Base-by-base conservation (phyloP, 371 early-diverging fungal species). In the Umbelopsis sp. region DNA sequence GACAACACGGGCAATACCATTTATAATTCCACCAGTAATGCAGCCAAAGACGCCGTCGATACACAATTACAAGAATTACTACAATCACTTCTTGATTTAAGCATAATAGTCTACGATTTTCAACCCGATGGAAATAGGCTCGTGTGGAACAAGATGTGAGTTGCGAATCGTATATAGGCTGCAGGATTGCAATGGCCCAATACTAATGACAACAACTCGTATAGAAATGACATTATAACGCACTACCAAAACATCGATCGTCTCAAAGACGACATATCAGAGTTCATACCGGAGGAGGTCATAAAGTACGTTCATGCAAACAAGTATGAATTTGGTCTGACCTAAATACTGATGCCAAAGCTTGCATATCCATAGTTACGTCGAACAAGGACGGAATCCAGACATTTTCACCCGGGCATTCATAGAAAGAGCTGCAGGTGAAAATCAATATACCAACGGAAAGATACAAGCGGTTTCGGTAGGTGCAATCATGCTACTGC, bases 371-470 rank as follows among this genome's bases (percentile, higher is more conserved):
- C 3, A 32, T 76, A 89, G 89, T 35, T 86, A 74, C 62, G 83
- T 92, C 50, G 89, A 91, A 68, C 88, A 89, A 65, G 91, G 89
- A 25, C 80, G 81, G 63, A 92, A 91, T 53, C 92, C 92, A 3
- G 91, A 92, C 72, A 78, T 89, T 44, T 92, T 91, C 65, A 91
- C 91, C 25, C 89, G 88, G 76, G 84, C 80, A 48, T 92, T 91
- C 72, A 82, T 89, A 65, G 91, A 91, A 73, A 80, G 92, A 63
- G 80, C 88, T 46, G 92, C 90, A 18, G 91, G 86, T n/a, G 92
- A 92, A 72, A 92, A 91, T 71, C 92, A 92, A 69, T 91, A 87
- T 57, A 90, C 92, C 0, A 87, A 92, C 67, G 92, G 92, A 67
- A 91, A 91, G 70, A 85, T 91, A 63, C 76, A 83, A 18, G 91